phyloP scores from a whole-genome alignment of 1,284 basidiomycete species.

The Lentinula novae-zelandiae region DNA sequence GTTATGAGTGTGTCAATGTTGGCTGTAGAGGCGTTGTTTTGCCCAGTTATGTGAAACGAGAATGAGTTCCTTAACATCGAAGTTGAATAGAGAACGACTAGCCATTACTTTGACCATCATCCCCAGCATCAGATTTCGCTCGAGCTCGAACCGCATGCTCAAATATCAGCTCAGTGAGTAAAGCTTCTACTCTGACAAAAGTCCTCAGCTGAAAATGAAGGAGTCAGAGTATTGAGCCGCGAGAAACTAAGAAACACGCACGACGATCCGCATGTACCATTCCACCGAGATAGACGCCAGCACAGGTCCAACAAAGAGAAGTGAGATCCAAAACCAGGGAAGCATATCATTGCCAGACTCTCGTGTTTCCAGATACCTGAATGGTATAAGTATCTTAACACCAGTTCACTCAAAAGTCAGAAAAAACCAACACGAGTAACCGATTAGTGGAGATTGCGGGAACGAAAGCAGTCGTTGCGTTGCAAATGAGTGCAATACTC shows the following conservation, averaged over 20 bases:
- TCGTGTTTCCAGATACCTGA: constrained; percentile 38
- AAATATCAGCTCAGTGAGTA: constrained; percentile 69
- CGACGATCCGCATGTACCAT: constrained; percentile 47
- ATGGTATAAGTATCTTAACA: constrained; percentile 19
- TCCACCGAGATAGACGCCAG: constrained; percentile 32
- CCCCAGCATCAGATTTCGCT: constrained; percentile 45
- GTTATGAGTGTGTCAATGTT: constrained; percentile 35
- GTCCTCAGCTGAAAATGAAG: constrained; percentile 31
- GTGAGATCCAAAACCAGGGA: constrained; percentile 44
- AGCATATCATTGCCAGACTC: constrained; percentile 31
- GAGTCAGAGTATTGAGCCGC: neutral
- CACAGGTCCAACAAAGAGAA: constrained; percentile 30
- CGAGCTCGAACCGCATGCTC: constrained; percentile 68
- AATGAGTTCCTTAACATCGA: neutral
- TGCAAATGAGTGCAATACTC: constrained; percentile 24
- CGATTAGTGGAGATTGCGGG: constrained; percentile 10
- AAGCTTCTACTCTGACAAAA: constrained; percentile 52
- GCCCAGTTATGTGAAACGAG: neutral
- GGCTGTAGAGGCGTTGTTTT: constrained; percentile 24
- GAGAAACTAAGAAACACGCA: constrained; percentile 20
- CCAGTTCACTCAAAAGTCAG: constrained; percentile 1
- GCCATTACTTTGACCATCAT: neutral
- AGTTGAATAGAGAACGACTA: neutral
- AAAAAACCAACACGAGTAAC: constrained; percentile 6
- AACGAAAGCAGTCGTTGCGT: constrained; percentile 4